Conservation (phyloP, 2,329 filamentous ascomycete genomes). For the Clonostachys rosea region DNA sequence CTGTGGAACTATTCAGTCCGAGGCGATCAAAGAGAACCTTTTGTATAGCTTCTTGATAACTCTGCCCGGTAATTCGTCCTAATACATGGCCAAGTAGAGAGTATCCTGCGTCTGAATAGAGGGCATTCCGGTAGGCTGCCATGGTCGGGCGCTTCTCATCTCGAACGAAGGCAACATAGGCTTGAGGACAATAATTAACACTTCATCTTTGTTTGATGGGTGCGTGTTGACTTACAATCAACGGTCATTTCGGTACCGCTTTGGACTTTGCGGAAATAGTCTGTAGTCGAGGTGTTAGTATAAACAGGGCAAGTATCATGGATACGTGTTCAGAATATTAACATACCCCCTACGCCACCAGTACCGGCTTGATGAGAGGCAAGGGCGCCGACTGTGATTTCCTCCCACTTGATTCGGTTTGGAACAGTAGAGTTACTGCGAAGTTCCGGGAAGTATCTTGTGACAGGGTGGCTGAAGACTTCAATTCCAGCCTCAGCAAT, state of each 20-base stretch:
- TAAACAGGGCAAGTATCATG: too few species aligned
- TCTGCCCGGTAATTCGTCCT: constrained; percentile 1
- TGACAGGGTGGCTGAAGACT: constrained; percentile 15
- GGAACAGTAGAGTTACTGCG: constrained; percentile 1
- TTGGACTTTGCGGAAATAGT: too few species aligned
- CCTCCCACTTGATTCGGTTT: constrained; percentile 7
- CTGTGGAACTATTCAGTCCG: constrained; percentile 2
- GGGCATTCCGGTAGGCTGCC: constrained; percentile 1
- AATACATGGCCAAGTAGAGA: constrained; percentile 7
- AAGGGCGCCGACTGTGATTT: constrained; percentile 12
- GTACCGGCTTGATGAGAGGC: constrained; percentile 10
- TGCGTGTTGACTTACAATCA: too few species aligned
- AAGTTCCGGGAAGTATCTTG: constrained; percentile 16
- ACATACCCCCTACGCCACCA: constrained; percentile 1
- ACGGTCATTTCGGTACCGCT: too few species aligned
- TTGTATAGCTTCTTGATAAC: background rate
- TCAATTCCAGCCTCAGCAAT: constrained; percentile 10
- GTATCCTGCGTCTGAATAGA: constrained; percentile 13
- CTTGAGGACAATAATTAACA: too few species aligned
- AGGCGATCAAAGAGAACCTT: background rate
- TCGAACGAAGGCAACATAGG: too few species aligned
- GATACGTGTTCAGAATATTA: too few species aligned
- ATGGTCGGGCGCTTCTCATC: background rate
- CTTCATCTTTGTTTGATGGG: too few species aligned
- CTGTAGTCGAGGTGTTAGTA: too few species aligned